Evolutionary conservation across 2,329 filamentous ascomycete genomes (phyloP).

Genomic region (Beauveria sp.): DNA sequence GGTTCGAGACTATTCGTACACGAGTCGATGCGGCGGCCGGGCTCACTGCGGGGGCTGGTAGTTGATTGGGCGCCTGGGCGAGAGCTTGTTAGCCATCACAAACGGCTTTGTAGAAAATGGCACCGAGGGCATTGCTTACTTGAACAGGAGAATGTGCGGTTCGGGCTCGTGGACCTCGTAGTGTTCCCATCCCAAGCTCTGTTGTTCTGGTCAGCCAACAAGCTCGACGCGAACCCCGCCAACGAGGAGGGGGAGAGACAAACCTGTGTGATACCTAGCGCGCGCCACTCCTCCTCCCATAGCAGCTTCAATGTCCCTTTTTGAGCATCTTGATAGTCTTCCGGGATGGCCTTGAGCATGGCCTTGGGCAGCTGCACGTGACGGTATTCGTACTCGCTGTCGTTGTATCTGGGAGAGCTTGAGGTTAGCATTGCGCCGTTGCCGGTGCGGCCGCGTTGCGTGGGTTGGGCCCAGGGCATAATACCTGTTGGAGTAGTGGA

Average conservation of each 20-base stretch:
- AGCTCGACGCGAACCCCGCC: not conserved
- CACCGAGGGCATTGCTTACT: constrained; percentile 49
- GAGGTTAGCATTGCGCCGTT: constrained; percentile 2
- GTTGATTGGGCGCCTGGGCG: constrained; percentile 67
- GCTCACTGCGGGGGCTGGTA: constrained; percentile 62
- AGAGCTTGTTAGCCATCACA: not conserved
- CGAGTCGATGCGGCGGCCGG: not conserved
- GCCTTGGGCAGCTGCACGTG: constrained; percentile 96
- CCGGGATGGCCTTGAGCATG: constrained; percentile 95
- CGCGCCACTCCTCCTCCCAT: constrained; percentile 98
- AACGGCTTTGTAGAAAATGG: not conserved
- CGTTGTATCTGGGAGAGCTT: constrained; percentile 64
- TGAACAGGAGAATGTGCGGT: constrained; percentile 96
- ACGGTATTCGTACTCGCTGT: constrained; percentile 89
- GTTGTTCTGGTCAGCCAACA: constrained; percentile 9
- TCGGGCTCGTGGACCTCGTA: constrained; percentile 99
- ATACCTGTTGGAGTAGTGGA: constrained; percentile 89
- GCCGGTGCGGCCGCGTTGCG: constrained; percentile 1
- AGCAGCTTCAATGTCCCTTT: constrained; percentile 92
- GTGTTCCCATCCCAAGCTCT: constrained; percentile 98
- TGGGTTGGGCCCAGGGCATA: constrained; percentile 22
- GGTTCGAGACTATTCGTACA: constrained; percentile 9
- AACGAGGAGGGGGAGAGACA: constrained; percentile 15
- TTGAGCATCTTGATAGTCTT: constrained; percentile 82
- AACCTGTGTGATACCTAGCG: constrained; percentile 94